phyloP scores from a whole-genome alignment of 345 rosid genomes.

The Pistacia atlantica region DNA sequence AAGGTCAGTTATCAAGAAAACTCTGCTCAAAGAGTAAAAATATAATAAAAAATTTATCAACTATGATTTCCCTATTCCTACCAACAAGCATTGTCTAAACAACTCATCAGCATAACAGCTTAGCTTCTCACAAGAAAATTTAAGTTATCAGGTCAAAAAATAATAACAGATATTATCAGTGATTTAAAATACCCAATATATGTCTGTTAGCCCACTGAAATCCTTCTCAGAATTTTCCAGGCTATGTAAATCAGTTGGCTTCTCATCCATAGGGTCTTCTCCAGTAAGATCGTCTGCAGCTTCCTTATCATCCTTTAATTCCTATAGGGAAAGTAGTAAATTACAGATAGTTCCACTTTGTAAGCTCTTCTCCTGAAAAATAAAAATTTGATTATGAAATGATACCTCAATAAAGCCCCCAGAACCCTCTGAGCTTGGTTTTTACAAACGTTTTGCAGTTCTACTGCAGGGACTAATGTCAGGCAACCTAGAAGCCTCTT shows the following conservation, averaged over 20 bases:
- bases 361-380: not conserved
- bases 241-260: slow-evolving; percentile 36
- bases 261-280: slow-evolving; percentile 50
- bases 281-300: slow-evolving; percentile 32
- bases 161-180: not conserved
- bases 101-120: not conserved
- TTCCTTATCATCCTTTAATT: slow-evolving; percentile 33
- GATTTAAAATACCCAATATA: slow-evolving; percentile 67
- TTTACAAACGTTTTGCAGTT: slow-evolving; percentile 31
- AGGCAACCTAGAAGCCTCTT: slow-evolving; percentile 38
- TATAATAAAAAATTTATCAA: not conserved
- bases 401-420: slow-evolving; percentile 48
- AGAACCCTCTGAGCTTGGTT: slow-evolving; percentile 26
- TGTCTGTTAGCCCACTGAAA: slow-evolving; percentile 61
- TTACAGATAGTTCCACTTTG: slow-evolving; percentile 13
- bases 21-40: not conserved
- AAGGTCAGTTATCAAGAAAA: slow-evolving; percentile 5
- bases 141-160: not conserved
- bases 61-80: not conserved
- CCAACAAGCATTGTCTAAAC: not conserved
- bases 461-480: slow-evolving; percentile 37
- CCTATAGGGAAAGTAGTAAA: slow-evolving; percentile 39
- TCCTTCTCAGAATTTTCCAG: slow-evolving; percentile 49
- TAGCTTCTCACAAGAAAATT: not conserved
- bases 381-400: not conserved